Evolutionary conservation across 2,329 filamentous ascomycete genomes (phyloP), one percentile per base, ranked within the genome.

Genomic region (Dissoconium aciculare): DNA sequence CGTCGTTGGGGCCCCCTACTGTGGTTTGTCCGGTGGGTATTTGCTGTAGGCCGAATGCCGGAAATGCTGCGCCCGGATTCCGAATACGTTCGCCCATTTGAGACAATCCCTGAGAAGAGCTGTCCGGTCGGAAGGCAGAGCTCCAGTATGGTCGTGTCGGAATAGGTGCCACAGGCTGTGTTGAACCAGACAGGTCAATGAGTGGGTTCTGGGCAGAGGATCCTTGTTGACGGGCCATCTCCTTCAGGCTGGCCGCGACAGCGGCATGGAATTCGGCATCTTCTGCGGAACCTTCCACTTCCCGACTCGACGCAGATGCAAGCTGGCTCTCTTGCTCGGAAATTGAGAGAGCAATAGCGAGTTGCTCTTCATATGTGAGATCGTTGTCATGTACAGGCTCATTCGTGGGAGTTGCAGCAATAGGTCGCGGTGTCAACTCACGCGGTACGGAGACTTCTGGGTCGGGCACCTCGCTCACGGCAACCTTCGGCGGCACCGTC

Each of bases 401-500:
- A 23, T 23, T n/a, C 8, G 19, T n/a, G 19, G 19, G 8, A 16
- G 43, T 30, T 17, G 30, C 34, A 24, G 28, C 25, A n/a, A 30
- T 25, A 9, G 30, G 28, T 24, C 33, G 32, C 12, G 36, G 15
- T 12, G 32, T 29, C 27, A 37, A 44, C 19, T 30, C 39, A n/a
- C 40, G 42, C 21, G 39, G 42, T 4, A 45, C 30, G n/a, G 37
- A 36, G 3, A 38, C 36, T 6, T 41, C 43, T 13, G 39, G 39
- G 11, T 32, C 30, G 14, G 33, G 31, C 5, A 37, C 33, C 9
- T 33, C 32, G 13, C 53, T 48, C 4, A 57, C 33, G 15, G 54
- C 47, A 21, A 56, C 51, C 41, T 63, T 61, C 17, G 63, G 58
- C 8, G 62, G 53, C 1, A 62, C 48, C 10, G 45, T 32, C 43